A percentile compares a stretch with the other conserved stretches of the same genome.
These are phyloP conservation scores for Entoloma clypeatum DNA, from an alignment of 1,284 basidiomycete species.

Conservation along the genomic window DNA sequence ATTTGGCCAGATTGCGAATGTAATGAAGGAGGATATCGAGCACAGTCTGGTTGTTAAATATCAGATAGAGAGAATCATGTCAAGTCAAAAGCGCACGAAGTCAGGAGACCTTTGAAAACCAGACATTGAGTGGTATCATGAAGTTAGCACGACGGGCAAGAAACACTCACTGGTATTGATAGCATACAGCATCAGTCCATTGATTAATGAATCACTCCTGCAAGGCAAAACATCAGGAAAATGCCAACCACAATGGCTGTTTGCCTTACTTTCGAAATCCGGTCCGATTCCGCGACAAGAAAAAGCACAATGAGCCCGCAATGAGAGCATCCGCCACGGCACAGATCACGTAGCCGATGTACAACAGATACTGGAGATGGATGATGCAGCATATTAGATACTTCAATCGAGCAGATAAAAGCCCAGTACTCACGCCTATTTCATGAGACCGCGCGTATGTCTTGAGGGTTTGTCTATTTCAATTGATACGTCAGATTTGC, in stretches of 20 bases:
- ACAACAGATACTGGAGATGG: too few relatives aligned
- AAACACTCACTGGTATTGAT: constrained; percentile 25
- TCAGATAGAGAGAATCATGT: background rate
- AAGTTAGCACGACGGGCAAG: background rate
- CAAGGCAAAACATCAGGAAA: background rate
- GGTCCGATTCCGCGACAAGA: constrained; percentile 14
- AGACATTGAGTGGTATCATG: background rate
- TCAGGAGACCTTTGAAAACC: constrained; percentile 6
- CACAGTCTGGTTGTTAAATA: constrained; percentile 12
- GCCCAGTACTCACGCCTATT: too few relatives aligned
- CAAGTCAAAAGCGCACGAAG: background rate
- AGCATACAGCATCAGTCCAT: constrained; percentile 24
- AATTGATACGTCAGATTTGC: too few relatives aligned
- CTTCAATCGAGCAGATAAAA: too few relatives aligned
- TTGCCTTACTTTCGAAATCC: constrained; percentile 18
- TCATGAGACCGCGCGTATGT: too few relatives aligned
- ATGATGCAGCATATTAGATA: too few relatives aligned
- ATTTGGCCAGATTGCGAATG: constrained; percentile 26
- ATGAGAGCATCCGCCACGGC: constrained; percentile 19
- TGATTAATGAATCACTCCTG: constrained; percentile 25
- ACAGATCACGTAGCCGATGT: too few relatives aligned
- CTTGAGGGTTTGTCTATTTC: too few relatives aligned
- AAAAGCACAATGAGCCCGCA: constrained; percentile 18
- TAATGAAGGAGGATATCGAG: constrained; percentile 25
- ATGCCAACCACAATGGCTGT: background rate